Evolutionary conservation across 331 rosid genomes (phyloP), one percentile per base, ranked within the genome.

Genomic region (Arachis monticola): DNA sequence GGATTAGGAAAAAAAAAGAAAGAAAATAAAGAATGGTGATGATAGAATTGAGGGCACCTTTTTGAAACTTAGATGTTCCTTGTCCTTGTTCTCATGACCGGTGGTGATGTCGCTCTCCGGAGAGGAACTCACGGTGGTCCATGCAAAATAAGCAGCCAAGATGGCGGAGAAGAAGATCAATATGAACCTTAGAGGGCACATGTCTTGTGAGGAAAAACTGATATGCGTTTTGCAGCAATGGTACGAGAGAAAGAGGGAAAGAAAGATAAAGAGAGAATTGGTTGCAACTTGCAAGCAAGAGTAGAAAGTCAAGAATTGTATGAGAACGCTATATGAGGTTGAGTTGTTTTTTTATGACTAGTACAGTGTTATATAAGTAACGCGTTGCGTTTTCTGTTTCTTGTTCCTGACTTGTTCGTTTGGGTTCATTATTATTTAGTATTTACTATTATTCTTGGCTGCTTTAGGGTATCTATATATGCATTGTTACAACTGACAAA

Each of bases 141-240:
- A 92, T 1, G 95, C 89, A 53, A 78, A 74, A 64, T 90, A 90
- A 31, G 83, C 96, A 0, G 96, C 93, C 2, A 92, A 50, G 0
- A 79, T 44, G 17, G 95, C 86, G 2, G 98, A 90, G 83, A 90
- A 83, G 76, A 92, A 90, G 60, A 92, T 73, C 78, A 90, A 76
- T 73, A 92, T 79, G 84, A 92, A 90, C 79, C 93, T 83, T 5
- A 92, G 81, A 51, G 96, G 95, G 79, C 96, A 92, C 98, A 87
- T 88, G n/a, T 41, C 62, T 73, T 64, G 35, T 64, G 13, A 74
- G 40, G 10, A 10, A 56, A 32, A 22, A 27, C 53, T 32, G 44
- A 76, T 32, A 30, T 47, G 31, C 11, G 59, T 10, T 47, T 67
- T 47, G 51, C 52, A 67, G 65, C 6, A 40, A 27, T 14, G 10